phyloP scores from a whole-genome alignment of 1,284 basidiomycete species.

The Malassezia obtusa region DNA sequence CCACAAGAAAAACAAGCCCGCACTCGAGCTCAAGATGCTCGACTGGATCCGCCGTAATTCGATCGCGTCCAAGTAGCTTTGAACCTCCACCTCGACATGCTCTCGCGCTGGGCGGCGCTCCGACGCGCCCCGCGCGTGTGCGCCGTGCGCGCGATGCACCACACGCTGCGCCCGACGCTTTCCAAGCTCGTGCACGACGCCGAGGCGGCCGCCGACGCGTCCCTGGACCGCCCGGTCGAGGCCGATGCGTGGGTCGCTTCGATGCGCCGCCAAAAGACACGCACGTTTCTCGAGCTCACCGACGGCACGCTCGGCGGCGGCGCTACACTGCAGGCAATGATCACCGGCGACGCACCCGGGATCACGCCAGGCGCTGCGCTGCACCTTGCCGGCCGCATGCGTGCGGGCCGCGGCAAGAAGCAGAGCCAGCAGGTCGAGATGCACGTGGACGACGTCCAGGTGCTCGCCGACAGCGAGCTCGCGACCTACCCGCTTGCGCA shows the following conservation, averaged over 20 bases:
- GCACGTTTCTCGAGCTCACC: slow-evolving; percentile 36
- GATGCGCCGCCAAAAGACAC: slow-evolving; percentile 29
- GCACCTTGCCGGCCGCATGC: slow-evolving; percentile 20
- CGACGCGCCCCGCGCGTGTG: not conserved
- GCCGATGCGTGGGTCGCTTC: slow-evolving; percentile 30
- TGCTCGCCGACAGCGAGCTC: slow-evolving; percentile 23
- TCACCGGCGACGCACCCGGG: slow-evolving; percentile 16
- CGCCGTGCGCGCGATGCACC: not conserved
- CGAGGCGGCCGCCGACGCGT: not conserved
- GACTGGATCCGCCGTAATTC: slow-evolving; percentile 24
- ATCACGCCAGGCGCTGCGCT: slow-evolving; percentile 32
- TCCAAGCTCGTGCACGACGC: not conserved
- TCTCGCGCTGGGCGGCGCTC: not conserved
- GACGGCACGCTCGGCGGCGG: slow-evolving; percentile 34
- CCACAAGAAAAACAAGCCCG: slow-evolving; percentile 27
- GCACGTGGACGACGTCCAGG: slow-evolving; percentile 13
- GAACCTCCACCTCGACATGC: not conserved
- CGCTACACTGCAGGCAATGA: slow-evolving; percentile 33
- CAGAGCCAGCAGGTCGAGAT: slow-evolving; percentile 32
- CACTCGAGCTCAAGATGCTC: slow-evolving; percentile 27
- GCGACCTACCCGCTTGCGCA: slow-evolving; percentile 17
- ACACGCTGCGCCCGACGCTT: not conserved
- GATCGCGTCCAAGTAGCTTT: not conserved
- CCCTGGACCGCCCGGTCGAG: not conserved
- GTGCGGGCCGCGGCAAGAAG: slow-evolving; percentile 21